These are phyloP conservation scores for Elsinoe arachidis DNA, from an alignment of 2,329 filamentous ascomycete species.

Conservation along the genomic window DNA sequence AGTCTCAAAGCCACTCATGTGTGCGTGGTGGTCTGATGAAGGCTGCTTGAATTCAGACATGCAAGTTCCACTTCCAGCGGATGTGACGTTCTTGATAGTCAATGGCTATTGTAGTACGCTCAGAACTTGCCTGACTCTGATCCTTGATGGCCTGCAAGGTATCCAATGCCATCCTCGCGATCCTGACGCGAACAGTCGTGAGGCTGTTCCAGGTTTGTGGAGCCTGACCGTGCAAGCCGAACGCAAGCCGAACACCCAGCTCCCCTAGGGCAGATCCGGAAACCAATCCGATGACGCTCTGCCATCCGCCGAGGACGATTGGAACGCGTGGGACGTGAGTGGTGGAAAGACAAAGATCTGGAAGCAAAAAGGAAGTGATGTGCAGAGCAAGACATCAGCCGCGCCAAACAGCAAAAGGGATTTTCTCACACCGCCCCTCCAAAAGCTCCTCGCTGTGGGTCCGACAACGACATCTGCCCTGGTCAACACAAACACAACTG, in stretches of 20 bases:
- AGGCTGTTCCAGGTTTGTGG: conserved; percentile 1
- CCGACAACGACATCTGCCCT: neutral
- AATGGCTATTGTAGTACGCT: too few species aligned
- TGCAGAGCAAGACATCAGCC: neutral
- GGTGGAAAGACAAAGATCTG: neutral
- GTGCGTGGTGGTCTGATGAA: neutral
- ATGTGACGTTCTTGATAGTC: too few species aligned
- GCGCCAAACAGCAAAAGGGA: neutral
- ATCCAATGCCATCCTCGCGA: neutral
- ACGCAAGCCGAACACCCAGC: neutral
- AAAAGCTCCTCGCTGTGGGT: neutral
- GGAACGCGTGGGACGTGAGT: conserved; percentile 9
- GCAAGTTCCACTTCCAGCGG: too few species aligned
- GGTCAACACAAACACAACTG: neutral
- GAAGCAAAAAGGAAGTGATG: neutral
- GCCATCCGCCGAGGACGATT: neutral
- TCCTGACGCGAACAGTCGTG: neutral
- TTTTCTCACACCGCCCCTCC: neutral
- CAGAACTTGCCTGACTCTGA: too few species aligned
- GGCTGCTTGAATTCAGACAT: neutral
- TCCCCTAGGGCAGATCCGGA: neutral
- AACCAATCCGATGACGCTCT: neutral
- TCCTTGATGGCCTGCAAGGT: neutral
- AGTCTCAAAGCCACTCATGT: neutral
- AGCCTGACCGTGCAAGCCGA: neutral